phyloP scores from a whole-genome alignment of 257 asterid genomes.

The Nicotiana attenuata region DNA sequence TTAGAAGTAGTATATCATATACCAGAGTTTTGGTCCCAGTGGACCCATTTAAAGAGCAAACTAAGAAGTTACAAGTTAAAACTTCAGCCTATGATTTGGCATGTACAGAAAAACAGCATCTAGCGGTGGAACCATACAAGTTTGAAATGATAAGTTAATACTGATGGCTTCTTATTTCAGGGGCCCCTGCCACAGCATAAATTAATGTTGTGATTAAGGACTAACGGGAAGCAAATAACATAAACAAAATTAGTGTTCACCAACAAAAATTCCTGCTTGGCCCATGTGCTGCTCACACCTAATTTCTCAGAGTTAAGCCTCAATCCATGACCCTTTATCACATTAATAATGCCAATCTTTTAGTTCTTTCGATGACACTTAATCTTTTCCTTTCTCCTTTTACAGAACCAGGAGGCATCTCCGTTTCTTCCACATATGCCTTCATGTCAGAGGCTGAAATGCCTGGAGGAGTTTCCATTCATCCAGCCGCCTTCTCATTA shows the following conservation, averaged over 20 bases:
- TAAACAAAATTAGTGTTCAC: neutral
- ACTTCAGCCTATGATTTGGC: too few species aligned
- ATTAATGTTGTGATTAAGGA: neutral
- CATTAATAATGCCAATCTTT: neutral
- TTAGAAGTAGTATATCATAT: neutral
- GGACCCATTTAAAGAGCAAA: too few species aligned
- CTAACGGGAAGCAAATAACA: neutral
- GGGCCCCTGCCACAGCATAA: neutral
- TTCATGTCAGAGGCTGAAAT: constrained; percentile 7
- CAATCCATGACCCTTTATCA: neutral
- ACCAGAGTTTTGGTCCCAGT: too few species aligned
- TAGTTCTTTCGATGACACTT: neutral
- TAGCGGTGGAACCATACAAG: too few species aligned
- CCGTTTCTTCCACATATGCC: neutral
- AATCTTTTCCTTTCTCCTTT: neutral
- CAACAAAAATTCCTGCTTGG: neutral
- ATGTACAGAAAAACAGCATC: too few species aligned
- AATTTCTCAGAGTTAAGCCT: neutral
- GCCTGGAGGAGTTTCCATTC: neutral
- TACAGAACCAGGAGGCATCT: neutral
- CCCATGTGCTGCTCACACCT: neutral
- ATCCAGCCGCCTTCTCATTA: neutral
- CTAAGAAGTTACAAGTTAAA: too few species aligned
- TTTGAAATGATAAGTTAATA: too few species aligned
- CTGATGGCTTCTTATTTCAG: neutral